Base-by-base conservation (phyloP, 1,284 basidiomycete genomes). In the Boletus smithii region DNA sequence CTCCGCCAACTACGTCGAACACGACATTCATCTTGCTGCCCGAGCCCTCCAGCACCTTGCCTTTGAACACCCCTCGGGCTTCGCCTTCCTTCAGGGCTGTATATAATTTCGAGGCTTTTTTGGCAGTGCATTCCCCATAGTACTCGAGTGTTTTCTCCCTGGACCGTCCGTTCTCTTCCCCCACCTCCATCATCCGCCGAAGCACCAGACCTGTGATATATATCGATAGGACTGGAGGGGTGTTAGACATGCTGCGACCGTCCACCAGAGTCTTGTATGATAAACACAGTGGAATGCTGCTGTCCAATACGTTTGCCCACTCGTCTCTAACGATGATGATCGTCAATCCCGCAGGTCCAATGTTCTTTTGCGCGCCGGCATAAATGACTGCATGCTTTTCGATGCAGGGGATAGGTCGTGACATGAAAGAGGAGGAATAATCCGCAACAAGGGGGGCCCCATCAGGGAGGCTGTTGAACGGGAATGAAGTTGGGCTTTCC, bases 321-420 rank as follows among this genome's bases (percentile, higher is more conserved):
- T 97, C 92, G 55, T 95, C 83, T 27, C 91, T 83, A 16, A 97
- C 91, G 67, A 99, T 95, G 53, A 95, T 74, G 61, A 99, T 81
- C 5, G 94, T 95, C 20, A 97, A 75, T 3, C 97, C 97, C 0
- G 95, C 86, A 1, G 97, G 97, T 5, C 95, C 97, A 42, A 99
- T 77, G 68, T 99, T 99, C 77, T 99, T 99, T 71, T 99, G 97
- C n/a, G 91, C 97, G 33, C 97, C 97, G 10, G 95, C 97, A 67
- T 90, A 99, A 61, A 99, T 88, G 62, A 99, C 76, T 4, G 91
- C 93, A 67, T 97, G 91, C 64, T 89, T 86, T 33, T 85, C 84
- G 40, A 97, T 77, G 55, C 83, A 80, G 5, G 88, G 87, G 62
- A 99, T 97, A 30, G 88, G 88, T n/a, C 95, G 81, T 35, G 91